Evolutionary conservation across 2,329 filamentous ascomycete species (phyloP).

Genomic region (Thielaviopsis punctulata): DNA sequence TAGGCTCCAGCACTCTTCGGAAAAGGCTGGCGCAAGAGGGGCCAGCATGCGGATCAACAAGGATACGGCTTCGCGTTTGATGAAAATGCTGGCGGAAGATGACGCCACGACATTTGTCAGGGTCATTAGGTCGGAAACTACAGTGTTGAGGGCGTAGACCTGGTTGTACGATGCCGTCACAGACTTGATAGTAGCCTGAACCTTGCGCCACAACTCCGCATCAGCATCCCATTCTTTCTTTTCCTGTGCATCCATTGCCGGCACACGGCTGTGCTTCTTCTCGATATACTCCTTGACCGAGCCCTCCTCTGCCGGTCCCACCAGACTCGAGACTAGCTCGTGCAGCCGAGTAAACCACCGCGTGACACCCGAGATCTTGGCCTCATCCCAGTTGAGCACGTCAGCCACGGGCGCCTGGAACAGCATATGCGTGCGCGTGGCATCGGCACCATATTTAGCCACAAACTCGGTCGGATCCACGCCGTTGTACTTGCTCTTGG

Average conservation of each 20-base stretch:
- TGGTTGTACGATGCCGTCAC: constrained; percentile 52
- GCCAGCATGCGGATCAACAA: constrained; percentile 55
- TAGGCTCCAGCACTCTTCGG: constrained; percentile 63
- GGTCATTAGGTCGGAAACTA: constrained; percentile 67
- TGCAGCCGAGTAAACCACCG: constrained; percentile 60
- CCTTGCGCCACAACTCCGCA: constrained; percentile 40
- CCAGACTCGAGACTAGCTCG: constrained; percentile 30
- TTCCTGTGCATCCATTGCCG: constrained; percentile 18
- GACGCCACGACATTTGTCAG: constrained; percentile 53
- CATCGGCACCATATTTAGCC: constrained; percentile 60
- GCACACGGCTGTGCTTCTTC: constrained; percentile 18
- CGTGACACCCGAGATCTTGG: constrained; percentile 64
- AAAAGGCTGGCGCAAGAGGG: constrained; percentile 62
- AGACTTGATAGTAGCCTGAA: constrained; percentile 49
- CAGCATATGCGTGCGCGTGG: constrained; percentile 69
- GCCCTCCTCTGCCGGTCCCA: neutral
- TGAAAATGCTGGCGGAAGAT: constrained; percentile 17
- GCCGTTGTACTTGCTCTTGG: constrained; percentile 84
- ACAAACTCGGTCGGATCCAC: constrained; percentile 66
- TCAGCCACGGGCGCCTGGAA: constrained; percentile 77
- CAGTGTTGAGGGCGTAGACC: constrained; percentile 65
- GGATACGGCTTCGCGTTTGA: constrained; percentile 33
- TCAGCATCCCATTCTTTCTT: constrained; percentile 29
- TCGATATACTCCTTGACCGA: constrained; percentile 23
- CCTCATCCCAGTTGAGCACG: constrained; percentile 73